phyloP scores from a whole-genome alignment of 306 rosid genomes.

The Malus orientalis region DNA sequence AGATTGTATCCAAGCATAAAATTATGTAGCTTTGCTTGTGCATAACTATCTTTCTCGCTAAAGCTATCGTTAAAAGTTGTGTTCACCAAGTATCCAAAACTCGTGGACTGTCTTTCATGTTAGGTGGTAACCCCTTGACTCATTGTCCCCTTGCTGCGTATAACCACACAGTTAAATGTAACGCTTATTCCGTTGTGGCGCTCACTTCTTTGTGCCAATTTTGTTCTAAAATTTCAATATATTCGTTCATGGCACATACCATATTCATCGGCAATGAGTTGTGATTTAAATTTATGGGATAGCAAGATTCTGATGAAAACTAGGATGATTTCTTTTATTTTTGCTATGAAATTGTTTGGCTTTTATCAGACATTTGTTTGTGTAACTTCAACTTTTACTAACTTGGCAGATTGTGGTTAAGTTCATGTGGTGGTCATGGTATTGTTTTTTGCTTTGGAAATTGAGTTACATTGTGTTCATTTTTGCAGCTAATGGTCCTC shows the following conservation, averaged over 20 bases:
- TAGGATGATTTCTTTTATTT: neutral
- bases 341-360: neutral
- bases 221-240: neutral
- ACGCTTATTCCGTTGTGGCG: neutral
- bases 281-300: neutral
- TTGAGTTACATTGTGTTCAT: slow-evolving; percentile 5
- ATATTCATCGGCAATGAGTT: neutral
- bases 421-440: neutral
- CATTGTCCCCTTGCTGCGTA: too few species aligned
- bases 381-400: neutral
- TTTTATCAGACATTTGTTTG: neutral
- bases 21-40: neutral
- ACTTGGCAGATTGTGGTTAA: neutral
- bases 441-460: neutral
- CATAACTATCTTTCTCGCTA: neutral
- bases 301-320: neutral
- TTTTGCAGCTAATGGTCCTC: slow-evolving; percentile 64
- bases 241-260: neutral
- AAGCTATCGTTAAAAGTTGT: neutral
- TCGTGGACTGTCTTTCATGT: too few species aligned
- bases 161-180: too few species aligned
- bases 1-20: neutral
- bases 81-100: too few species aligned
- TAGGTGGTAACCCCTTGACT: too few species aligned
- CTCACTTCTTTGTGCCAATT: neutral